phyloP scores from a whole-genome alignment of 2,329 filamentous ascomycete genomes.

The Ceratocystis cacaofunesta region DNA sequence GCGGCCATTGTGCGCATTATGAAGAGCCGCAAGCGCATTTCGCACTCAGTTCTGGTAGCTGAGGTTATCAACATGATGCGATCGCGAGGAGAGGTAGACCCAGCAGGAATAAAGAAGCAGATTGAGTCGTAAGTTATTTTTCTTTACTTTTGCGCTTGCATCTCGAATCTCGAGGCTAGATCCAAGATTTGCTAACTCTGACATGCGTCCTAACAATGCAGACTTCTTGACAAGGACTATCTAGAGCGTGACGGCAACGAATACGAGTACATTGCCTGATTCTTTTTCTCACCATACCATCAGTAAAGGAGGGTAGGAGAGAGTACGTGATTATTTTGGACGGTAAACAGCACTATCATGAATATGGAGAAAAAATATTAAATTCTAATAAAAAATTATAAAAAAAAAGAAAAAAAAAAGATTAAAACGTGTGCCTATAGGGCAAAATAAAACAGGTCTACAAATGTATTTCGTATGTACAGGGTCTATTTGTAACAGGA shows the following conservation, averaged over 20 bases:
- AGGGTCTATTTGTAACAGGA: not conserved
- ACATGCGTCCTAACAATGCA: slow-evolving; percentile 23
- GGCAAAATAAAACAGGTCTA: too few species aligned
- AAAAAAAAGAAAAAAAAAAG: not conserved
- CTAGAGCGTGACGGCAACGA: slow-evolving; percentile 61
- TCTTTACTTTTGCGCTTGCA: not conserved
- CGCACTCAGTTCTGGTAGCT: slow-evolving; percentile 71
- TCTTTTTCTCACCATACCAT: not conserved
- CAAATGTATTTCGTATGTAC: not conserved
- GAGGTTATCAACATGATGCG: slow-evolving; percentile 88
- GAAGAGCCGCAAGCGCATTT: slow-evolving; percentile 82
- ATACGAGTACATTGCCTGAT: slow-evolving; percentile 56
- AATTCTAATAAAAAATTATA: too few species aligned
- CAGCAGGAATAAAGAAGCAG: slow-evolving; percentile 84
- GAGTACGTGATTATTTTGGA: not conserved
- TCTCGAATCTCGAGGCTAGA: not conserved
- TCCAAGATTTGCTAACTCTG: slow-evolving; percentile 20
- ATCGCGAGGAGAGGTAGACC: slow-evolving; percentile 70
- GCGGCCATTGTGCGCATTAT: slow-evolving; percentile 93
- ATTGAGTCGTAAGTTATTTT: slow-evolving; percentile 63
- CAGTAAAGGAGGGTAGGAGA: not conserved
- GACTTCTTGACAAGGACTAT: slow-evolving; percentile 86
- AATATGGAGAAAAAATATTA: too few species aligned
- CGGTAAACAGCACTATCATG: not conserved
- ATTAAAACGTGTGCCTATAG: not conserved